Percentiles rank a stretch among this genome's conserved stretches.
Evolutionary conservation across 345 rosid species (phyloP).

Genomic region (Eucalyptus urophylla): DNA sequence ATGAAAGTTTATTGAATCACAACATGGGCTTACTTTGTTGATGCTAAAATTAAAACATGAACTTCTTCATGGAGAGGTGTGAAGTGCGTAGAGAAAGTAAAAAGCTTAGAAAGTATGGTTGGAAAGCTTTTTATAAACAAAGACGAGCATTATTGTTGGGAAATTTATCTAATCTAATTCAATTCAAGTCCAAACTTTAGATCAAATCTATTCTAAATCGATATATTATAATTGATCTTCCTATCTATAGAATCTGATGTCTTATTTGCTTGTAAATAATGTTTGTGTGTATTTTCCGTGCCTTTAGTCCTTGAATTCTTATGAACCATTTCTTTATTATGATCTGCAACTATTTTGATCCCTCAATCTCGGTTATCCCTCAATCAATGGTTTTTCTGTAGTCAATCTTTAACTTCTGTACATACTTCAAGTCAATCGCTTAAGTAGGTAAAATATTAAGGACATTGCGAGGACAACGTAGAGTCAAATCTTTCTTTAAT

Average conservation of each 20-base stretch:
- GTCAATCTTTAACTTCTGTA: no score
- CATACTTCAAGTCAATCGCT: no score
- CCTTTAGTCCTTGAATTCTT: background rate
- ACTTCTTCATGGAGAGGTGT: accelerated
- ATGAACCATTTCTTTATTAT: background rate
- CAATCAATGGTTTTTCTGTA: no score
- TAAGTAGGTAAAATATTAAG: no score
- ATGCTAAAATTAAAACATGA: no score
- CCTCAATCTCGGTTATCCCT: background rate
- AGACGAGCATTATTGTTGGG: background rate
- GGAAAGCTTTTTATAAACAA: background rate
- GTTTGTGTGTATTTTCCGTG: background rate
- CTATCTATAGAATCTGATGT: background rate
- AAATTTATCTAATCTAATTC: background rate
- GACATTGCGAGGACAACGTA: background rate
- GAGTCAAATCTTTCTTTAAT: background rate
- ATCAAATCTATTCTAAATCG: background rate
- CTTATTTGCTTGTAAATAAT: background rate
- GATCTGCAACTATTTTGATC: background rate
- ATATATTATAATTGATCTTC: background rate
- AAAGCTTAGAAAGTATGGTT: background rate
- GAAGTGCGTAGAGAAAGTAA: background rate
- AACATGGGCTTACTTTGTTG: accelerated
- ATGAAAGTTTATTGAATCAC: no score
- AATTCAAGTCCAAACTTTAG: background rate